Conservation (phyloP, 495 filamentous ascomycete genomes). For the Viridothelium virens region DNA sequence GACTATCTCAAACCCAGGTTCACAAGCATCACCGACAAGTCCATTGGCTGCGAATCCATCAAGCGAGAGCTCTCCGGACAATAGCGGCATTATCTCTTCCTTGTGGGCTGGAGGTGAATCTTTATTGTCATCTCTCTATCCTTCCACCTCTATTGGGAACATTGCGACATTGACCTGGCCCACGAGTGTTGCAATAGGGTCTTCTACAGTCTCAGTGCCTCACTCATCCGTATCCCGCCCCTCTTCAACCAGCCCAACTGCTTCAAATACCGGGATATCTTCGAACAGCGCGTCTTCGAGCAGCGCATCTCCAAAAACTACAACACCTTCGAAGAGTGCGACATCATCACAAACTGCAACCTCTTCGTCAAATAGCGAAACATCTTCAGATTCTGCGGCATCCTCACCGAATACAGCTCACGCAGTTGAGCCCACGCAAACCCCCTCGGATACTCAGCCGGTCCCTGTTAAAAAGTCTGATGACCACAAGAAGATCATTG, state of each 20-base stretch:
- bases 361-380: background rate
- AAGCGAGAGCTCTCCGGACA: background rate
- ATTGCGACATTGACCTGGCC: constrained; percentile 20
- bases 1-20: background rate
- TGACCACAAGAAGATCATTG: background rate
- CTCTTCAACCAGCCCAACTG: background rate
- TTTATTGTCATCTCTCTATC: constrained; percentile 20
- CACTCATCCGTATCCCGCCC: background rate
- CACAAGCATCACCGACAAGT: background rate
- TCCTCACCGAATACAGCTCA: background rate
- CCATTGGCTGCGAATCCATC: background rate
- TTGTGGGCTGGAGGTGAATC: constrained; percentile 12
- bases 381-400: background rate
- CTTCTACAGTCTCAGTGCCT: constrained; percentile 12
- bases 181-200: constrained; percentile 15
- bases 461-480: background rate
- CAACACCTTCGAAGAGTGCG: background rate
- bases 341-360: background rate
- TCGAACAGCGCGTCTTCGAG: background rate
- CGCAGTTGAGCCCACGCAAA: background rate
- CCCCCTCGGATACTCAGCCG: background rate
- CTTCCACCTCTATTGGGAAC: constrained; percentile 17
- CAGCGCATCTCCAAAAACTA: background rate
- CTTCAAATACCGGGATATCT: background rate
- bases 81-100: background rate